Evolutionary conservation across 768 basidiomycete genomes (phyloP).

Genomic region (Xerocomus potaroensis): DNA sequence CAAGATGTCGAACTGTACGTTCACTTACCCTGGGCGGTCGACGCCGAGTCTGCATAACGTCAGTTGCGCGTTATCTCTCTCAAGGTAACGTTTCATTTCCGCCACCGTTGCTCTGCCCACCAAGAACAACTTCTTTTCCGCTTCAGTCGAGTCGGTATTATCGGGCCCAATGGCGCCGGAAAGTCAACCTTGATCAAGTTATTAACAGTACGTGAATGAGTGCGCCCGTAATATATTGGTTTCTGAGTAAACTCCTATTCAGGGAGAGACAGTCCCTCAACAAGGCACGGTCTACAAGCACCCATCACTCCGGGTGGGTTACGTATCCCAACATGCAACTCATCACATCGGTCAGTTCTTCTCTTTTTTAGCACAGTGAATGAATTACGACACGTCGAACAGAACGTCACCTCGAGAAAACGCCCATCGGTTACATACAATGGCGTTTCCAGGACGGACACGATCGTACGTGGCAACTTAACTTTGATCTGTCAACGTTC

Average conservation of each 20-base stretch:
- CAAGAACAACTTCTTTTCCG: constrained; percentile 20
- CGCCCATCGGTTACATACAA: constrained; percentile 94
- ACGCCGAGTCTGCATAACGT: constrained; percentile 82
- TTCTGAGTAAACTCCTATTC: constrained; percentile 13
- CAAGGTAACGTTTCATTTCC: constrained; percentile 52
- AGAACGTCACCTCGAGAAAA: constrained; percentile 95
- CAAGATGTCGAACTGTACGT: constrained; percentile 88
- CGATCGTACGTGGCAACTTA: constrained; percentile 61
- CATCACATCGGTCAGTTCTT: constrained; percentile 76
- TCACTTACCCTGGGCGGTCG: constrained; percentile 84
- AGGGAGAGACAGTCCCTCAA: constrained; percentile 92
- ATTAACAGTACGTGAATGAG: constrained; percentile 57
- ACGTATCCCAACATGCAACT: constrained; percentile 97
- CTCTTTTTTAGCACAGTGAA: constrained; percentile 10
- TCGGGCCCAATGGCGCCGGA: constrained; percentile 93
- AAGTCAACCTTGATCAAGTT: constrained; percentile 96
- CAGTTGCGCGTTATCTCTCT: constrained; percentile 90
- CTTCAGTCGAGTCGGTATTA: constrained; percentile 79
- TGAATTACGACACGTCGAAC: constrained; percentile 19
- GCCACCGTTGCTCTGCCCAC: constrained; percentile 16
- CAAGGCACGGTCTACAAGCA: constrained; percentile 92
- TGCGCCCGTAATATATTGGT: not conserved
- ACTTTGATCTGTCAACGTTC: constrained; percentile 7
- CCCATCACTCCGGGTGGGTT: constrained; percentile 88
- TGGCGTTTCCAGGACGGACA: constrained; percentile 99